Evolutionary conservation across 1,284 basidiomycete genomes (phyloP), one percentile per base, ranked within the genome.

Genomic region (Sporisorium exsertum): DNA sequence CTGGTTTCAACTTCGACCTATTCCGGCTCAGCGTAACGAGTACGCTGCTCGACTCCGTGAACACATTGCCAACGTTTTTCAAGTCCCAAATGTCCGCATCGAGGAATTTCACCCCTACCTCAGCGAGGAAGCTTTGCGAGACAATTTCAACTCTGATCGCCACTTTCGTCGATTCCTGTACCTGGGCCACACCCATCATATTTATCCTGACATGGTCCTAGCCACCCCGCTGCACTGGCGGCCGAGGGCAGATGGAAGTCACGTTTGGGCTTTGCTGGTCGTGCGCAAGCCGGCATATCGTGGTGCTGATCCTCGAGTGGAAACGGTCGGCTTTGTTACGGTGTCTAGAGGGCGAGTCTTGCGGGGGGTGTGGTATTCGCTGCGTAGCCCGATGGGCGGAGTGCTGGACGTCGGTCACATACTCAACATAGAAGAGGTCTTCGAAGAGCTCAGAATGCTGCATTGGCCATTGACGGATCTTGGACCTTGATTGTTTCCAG

Each of bases 381-480:
- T 4, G 8, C 24, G 33, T 13, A 15, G 33, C 2, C 35, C 37
- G 0, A 1, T 10, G 0, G 22, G 12, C 18, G 57, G 1, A 18
- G 9, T 10, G 1, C 6, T 57, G 22, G 47, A 63, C 22, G 9
- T 10, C 1, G 61, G 61, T 4, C 54, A 57, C 12, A 40, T 63
- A 15, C 49, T 64, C 18, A 58, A 20, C 32, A 57, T 57, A 2
- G 18, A 56, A 12, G 46, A 63, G 29, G 22, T 63, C 12, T 63
- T 63, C 20, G 18, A 35, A 1, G 35, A 63, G 26, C 47, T 58
- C 24, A 22, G 5, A 3, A 27, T 20, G 18, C 37, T 59, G 13
- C 33, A 26, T 3, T 15, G 2, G 27, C 12, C 54, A 5, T 12
- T 16, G 18, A 33, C 29, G 51, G 35, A 53, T 4, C 50, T 29